Percentiles rank a stretch among this genome's conserved stretches.
phyloP scores from a whole-genome alignment of 495 filamentous ascomycete species.

The Neurospora intermedia region DNA sequence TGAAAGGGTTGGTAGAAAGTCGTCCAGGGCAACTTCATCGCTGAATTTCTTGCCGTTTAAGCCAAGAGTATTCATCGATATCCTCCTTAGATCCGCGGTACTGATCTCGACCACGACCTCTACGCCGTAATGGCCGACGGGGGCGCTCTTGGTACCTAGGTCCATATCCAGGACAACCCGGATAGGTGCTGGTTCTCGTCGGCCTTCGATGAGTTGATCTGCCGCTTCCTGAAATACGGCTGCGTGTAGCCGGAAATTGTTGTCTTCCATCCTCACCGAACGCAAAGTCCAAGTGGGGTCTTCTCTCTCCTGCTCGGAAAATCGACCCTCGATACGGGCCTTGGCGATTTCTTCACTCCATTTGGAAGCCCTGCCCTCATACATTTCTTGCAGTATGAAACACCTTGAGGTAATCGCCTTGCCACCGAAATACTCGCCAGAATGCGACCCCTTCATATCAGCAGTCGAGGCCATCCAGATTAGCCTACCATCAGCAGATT shows the following conservation, averaged over 20 bases:
- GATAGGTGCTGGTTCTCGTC: slow-evolving; percentile 46
- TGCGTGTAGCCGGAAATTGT: slow-evolving; percentile 55
- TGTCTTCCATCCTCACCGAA: slow-evolving; percentile 47
- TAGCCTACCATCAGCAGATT: slow-evolving; percentile 60
- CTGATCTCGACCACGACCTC: slow-evolving; percentile 50
- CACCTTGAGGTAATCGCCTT: slow-evolving; percentile 43
- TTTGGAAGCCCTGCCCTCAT: slow-evolving; percentile 67
- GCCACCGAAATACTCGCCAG: slow-evolving; percentile 36
- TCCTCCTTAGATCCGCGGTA: slow-evolving; percentile 27
- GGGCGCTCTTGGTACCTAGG: slow-evolving; percentile 44
- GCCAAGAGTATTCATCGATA: slow-evolving; percentile 48
- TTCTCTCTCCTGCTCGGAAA: slow-evolving; percentile 68
- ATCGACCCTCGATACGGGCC: slow-evolving; percentile 76
- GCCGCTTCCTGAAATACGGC: slow-evolving; percentile 65
- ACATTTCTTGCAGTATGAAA: slow-evolving; percentile 58
- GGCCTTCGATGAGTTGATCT: slow-evolving; percentile 41
- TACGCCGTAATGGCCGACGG: slow-evolving; percentile 58
- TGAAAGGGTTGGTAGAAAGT: slow-evolving; percentile 56
- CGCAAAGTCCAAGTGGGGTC: slow-evolving; percentile 69
- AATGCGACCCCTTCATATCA: slow-evolving; percentile 41
- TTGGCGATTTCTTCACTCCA: slow-evolving; percentile 79
- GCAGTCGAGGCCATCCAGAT: slow-evolving; percentile 59
- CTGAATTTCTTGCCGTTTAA: slow-evolving; percentile 51
- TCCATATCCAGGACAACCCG: slow-evolving; percentile 52
- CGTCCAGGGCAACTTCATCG: slow-evolving; percentile 57